Base-by-base conservation (phyloP, 805 yeast species). In the Candida khao-thaluensis region DNA sequence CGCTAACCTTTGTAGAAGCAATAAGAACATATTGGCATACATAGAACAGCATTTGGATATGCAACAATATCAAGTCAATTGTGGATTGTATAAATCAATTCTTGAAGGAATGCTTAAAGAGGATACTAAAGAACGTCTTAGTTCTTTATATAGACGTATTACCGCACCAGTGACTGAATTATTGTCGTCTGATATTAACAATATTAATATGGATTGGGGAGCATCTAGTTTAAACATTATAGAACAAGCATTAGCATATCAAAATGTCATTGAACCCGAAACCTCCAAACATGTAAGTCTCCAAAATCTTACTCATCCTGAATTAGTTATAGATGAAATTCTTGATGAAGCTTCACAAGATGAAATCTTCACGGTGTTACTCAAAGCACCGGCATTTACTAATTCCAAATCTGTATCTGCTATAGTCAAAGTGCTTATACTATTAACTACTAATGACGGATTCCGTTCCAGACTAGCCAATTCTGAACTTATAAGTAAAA, bases 161-260 rank as follows among this genome's bases (percentile, higher is more conserved):
- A 16, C 23, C 11, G 24, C 16, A 8, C 27, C 27, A 2, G 14
- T 36, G 12, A 14, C 27, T 11, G 12, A 15, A 16, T 24, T 12
- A 52, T 56, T 42, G 9, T 7, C 9, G 9, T 8, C 24, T 10
- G 10, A 22, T 10, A 10, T 8, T 10, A 22, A 22, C 24, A 11
- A 22, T 2, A 33, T 44, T 2, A 70, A 74, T 43, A 52, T 66
- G 18, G 66, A 69, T 11, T 86, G 86, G 82, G 77, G 79, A 50
- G 74, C 82, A 0, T 68, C 74, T 41, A 77, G 79, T 0, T 54
- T 87, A 24, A 57, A 70, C 17, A 70, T 81, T 3, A 66, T 79
- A 32, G 85, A 80, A 40, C 75, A 73, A 24, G 58, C 81, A 3
- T 50, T 85, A 30, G 66, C 80, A 1, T 72, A 68, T 29, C 64